Percentiles rank a stretch among this genome's conserved stretches.
These are phyloP conservation scores for Angophora floribunda DNA, from an alignment of 345 rosid species.

Conservation along the genomic window DNA sequence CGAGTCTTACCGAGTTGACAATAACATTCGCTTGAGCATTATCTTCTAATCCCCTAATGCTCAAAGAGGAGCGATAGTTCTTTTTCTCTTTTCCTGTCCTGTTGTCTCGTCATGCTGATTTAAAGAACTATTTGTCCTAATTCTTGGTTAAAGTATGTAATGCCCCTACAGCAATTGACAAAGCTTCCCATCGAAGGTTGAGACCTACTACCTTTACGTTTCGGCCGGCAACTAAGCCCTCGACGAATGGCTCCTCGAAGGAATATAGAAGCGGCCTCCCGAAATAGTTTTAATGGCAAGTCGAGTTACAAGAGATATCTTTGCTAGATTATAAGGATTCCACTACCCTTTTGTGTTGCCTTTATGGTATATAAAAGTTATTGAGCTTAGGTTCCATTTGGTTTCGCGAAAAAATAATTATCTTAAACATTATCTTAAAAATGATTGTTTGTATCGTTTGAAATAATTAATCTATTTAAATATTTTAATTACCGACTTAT, in stretches of 20 bases:
- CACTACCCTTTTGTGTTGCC: background rate
- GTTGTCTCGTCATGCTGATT: background rate
- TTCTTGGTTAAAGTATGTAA: background rate
- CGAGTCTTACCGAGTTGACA: background rate
- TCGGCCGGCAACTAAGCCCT: background rate
- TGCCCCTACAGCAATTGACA: background rate
- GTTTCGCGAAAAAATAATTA: background rate
- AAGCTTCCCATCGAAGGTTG: background rate
- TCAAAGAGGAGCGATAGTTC: background rate
- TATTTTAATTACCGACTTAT: background rate
- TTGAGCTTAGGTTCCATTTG: background rate
- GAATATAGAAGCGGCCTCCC: background rate
- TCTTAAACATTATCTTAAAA: background rate
- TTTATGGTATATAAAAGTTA: background rate
- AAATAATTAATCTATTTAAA: background rate
- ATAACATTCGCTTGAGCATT: background rate
- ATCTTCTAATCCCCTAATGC: background rate
- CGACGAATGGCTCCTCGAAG: background rate
- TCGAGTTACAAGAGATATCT: background rate
- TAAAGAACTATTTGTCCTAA: background rate
- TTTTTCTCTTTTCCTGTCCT: background rate
- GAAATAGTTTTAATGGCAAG: background rate
- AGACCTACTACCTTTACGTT: background rate
- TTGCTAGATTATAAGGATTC: background rate
- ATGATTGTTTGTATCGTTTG: background rate